Evolutionary conservation across 495 filamentous ascomycete genomes (phyloP).

Genomic region (Aspergillus olivimuriae): DNA sequence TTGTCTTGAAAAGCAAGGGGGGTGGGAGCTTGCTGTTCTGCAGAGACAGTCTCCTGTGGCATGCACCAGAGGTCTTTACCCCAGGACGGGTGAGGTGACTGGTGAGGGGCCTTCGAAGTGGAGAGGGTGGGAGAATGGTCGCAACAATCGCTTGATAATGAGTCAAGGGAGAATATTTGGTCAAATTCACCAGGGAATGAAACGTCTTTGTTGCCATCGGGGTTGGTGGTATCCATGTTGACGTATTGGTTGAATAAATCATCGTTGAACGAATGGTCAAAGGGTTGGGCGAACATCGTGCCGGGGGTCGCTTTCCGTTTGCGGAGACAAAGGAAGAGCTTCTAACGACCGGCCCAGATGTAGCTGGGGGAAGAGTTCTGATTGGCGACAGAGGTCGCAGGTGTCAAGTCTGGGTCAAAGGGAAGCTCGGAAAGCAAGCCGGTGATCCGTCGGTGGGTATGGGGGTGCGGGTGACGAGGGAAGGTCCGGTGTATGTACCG

Average conservation of each 20-base stretch:
- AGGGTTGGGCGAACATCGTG: slow-evolving; percentile 43
- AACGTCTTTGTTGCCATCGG: slow-evolving; percentile 38
- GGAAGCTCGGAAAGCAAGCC: slow-evolving; percentile 12
- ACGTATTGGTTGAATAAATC: slow-evolving; percentile 49
- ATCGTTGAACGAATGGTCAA: slow-evolving; percentile 47
- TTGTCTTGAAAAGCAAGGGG: slow-evolving; percentile 34
- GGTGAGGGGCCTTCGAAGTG: slow-evolving; percentile 28
- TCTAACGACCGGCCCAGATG: slow-evolving; percentile 9
- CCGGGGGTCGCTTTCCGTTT: slow-evolving; percentile 38
- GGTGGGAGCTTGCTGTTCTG: slow-evolving; percentile 18
- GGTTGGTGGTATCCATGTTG: slow-evolving; percentile 37
- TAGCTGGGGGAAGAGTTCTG: background rate
- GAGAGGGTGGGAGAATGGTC: slow-evolving; percentile 35
- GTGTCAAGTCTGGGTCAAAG: slow-evolving; percentile 11
- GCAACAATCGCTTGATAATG: slow-evolving; percentile 41
- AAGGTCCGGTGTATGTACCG: slow-evolving; percentile 19
- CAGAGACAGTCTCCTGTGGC: slow-evolving; percentile 25
- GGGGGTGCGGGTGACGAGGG: slow-evolving; percentile 7
- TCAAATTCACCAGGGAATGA: slow-evolving; percentile 39
- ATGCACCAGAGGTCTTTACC: slow-evolving; percentile 34
- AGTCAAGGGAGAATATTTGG: slow-evolving; percentile 37
- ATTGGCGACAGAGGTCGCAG: slow-evolving; percentile 6
- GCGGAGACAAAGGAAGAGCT: slow-evolving; percentile 26
- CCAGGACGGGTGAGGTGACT: slow-evolving; percentile 38
- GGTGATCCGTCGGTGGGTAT: slow-evolving; percentile 11